phyloP scores from a whole-genome alignment of 2,329 filamentous ascomycete genomes.

The Trichoderma pleuroti region DNA sequence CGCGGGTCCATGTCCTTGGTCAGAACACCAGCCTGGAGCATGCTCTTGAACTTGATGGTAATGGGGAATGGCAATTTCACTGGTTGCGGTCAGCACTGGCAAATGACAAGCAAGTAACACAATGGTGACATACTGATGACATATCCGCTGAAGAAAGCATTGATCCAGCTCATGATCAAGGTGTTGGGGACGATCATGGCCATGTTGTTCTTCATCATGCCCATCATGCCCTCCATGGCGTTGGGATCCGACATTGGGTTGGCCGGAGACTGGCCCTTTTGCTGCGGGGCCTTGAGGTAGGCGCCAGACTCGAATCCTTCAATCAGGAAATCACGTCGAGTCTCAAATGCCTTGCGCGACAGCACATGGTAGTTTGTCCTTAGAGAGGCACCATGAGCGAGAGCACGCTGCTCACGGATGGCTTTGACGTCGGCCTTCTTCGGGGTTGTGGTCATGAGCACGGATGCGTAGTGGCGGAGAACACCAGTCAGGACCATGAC shows the following conservation, averaged over 20 bases:
- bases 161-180: constrained; percentile 99
- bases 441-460: constrained; percentile 80
- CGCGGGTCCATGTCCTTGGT: constrained; percentile 94
- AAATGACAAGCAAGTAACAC: not conserved
- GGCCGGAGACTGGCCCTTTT: constrained; percentile 77
- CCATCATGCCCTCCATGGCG: constrained; percentile 99
- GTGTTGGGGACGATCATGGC: constrained; percentile 99
- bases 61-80: constrained; percentile 97
- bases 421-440: constrained; percentile 75
- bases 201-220: constrained; percentile 99
- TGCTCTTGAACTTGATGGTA: constrained; percentile 98
- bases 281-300: constrained; percentile 86
- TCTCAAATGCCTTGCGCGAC: constrained; percentile 71
- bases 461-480: constrained; percentile 90
- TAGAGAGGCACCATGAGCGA: constrained; percentile 79
- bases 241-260: constrained; percentile 95
- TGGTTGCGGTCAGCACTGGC: constrained; percentile 30
- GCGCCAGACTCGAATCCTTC: constrained; percentile 78
- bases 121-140: constrained; percentile 70
- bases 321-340: constrained; percentile 76
- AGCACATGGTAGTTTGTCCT: constrained; percentile 79
- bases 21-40: constrained; percentile 95
- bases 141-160: constrained; percentile 97
- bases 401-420: constrained; percentile 80
- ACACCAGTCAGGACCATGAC: constrained; percentile 98